Evolutionary conservation across 1,284 basidiomycete genomes (phyloP), one percentile per base, ranked within the genome.

Genomic region (Cutaneotrichosporon spelunceum): DNA sequence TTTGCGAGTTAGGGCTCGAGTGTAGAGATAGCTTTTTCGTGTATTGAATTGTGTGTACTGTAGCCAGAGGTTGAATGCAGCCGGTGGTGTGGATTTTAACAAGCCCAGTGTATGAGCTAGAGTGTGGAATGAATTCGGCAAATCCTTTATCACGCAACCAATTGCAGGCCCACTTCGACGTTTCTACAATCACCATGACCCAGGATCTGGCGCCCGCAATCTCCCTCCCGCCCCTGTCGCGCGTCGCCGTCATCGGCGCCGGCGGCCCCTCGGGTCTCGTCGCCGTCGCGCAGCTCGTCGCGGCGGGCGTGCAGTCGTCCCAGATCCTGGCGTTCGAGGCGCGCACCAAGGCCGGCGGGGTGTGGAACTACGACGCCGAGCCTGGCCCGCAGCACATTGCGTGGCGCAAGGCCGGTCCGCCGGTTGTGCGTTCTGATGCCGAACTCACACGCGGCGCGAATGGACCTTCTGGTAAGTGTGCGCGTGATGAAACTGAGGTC

Each of bases 211-310:
- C 57, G 9, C 66, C 64, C 7, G 30, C 64, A 21, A 59, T 69
- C 23, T 58, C 68, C n/a, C 62, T 69, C 0, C 68, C 68, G 11
- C 60, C 65, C 2, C 55, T 69, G 4, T 66, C 62, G 5, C 65
- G 72, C 26, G 68, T 82, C 21, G 80, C 78, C 5, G 67, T 83
- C 34, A 74, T 83, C 19, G 81, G 81, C 14, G 78, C 72, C 0
- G 81, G 81, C 14, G 68, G 68, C 1, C 72, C 78, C 19, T 68
- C 76, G 0, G 81, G 81, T 0, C 68, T 83, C 13, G 71, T 76
- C 0, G 76, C 78, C 26, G 70, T 78, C 8, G 73, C 77, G 49
- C 78, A 82, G 59, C 62, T 79, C 2, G 65, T 77, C 7, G 69
- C 74, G 19, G 70, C 72, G 0, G 78, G 73, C 45, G 53, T 56